phyloP scores from a whole-genome alignment of 2,329 filamentous ascomycete species.

The Ophiostoma himal-ulmi region DNA sequence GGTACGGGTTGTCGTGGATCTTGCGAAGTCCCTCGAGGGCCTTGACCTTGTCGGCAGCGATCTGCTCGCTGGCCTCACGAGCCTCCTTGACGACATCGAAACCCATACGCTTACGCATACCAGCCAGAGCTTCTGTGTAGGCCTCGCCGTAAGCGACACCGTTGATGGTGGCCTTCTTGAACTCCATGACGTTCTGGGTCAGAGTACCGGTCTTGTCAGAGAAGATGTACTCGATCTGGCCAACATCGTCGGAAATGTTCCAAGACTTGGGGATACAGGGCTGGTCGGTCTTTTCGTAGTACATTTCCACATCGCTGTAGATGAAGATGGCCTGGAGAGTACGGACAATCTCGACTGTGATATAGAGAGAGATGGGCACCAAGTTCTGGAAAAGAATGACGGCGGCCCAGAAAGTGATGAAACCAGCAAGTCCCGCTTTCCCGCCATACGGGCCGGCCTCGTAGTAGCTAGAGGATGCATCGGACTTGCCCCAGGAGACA shows the following conservation, averaged over 20 bases:
- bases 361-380: conserved; percentile 96
- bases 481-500: conserved; percentile 66
- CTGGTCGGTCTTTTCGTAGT: conserved; percentile 89
- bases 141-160: conserved; percentile 95
- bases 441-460: conserved; percentile 79
- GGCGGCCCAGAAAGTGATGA: conserved; percentile 95
- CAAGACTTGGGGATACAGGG: conserved; percentile 95
- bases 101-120: conserved; percentile 88
- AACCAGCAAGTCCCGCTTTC: conserved; percentile 70
- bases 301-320: conserved; percentile 94
- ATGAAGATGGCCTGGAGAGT: conserved; percentile 95
- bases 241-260: conserved; percentile 98
- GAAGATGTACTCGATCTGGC: conserved; percentile 98
- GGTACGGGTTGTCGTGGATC: conserved; percentile 82
- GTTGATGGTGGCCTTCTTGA: conserved; percentile 97
- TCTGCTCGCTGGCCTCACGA: conserved; percentile 66
- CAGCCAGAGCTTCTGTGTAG: conserved; percentile 93
- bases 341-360: conserved; percentile 91
- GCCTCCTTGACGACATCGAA: conserved; percentile 79
- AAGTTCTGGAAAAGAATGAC: conserved; percentile 97
- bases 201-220: conserved; percentile 30
- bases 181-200: conserved; percentile 60
- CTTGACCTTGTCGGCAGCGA: conserved; percentile 66
- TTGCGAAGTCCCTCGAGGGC: conserved; percentile 69
- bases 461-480: conserved; percentile 74